These are phyloP conservation scores for Trichoderma sp. DNA, from an alignment of 2,329 filamentous ascomycete species.

Conservation along the genomic window DNA sequence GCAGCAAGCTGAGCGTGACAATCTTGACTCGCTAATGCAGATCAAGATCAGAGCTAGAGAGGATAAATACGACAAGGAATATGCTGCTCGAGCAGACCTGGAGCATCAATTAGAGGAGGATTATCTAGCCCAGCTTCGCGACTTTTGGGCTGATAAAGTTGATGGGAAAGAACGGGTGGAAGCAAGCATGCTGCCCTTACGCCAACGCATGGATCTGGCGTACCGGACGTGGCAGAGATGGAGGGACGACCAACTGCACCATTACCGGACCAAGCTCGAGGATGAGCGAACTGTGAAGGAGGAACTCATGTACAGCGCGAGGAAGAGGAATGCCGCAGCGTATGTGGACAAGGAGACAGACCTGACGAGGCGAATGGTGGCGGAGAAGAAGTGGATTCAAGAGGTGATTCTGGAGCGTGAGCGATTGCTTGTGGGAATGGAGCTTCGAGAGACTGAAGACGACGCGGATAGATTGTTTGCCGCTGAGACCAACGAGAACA, in stretches of 20 bases:
- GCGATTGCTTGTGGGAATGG: conserved; percentile 44
- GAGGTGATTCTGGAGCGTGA: conserved; percentile 47
- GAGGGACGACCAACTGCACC: conserved; percentile 43
- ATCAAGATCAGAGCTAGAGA: conserved; percentile 39
- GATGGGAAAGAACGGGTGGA: conserved; percentile 36
- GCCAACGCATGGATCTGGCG: conserved; percentile 44
- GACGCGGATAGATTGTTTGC: conserved; percentile 39
- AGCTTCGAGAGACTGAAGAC: conserved; percentile 46
- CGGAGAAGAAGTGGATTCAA: conserved; percentile 51
- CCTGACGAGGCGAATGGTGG: conserved; percentile 37
- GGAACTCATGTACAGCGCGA: conserved; percentile 46
- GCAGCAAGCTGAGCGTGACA: conserved; percentile 37
- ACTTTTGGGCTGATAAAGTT: conserved; percentile 41
- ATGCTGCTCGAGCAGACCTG: conserved; percentile 40
- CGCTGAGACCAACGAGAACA: conserved; percentile 19
- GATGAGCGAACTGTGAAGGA: conserved; percentile 43
- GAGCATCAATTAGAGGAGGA: conserved; percentile 48
- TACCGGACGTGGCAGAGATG: conserved; percentile 45
- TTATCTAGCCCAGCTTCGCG: conserved; percentile 43
- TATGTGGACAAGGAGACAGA: conserved; percentile 35
- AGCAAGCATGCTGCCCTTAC: conserved; percentile 38
- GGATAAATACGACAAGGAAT: conserved; percentile 42
- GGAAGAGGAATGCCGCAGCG: conserved; percentile 33
- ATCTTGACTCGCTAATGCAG: conserved; percentile 30
- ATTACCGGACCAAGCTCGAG: conserved; percentile 38